Percentiles rank a stretch among this genome's conserved stretches.
These are phyloP conservation scores for Colletotrichum sp. DNA, from an alignment of 2,329 filamentous ascomycete species.

Conservation along the genomic window DNA sequence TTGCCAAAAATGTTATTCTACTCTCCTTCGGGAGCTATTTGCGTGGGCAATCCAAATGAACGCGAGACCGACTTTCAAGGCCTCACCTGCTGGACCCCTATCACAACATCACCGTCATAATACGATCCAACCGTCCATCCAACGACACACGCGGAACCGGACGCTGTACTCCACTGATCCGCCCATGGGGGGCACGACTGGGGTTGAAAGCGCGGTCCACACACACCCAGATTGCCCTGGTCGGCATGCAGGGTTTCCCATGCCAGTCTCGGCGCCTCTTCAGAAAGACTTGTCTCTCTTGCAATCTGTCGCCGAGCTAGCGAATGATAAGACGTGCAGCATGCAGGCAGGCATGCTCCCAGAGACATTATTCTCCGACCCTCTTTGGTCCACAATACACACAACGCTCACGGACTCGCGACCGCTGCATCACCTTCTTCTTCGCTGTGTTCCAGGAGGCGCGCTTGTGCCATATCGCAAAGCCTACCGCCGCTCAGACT, in stretches of 20 bases:
- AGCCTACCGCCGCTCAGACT: background rate
- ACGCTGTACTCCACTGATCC: slow-evolving; percentile 11
- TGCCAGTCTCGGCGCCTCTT: slow-evolving; percentile 13
- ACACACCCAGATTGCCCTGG: background rate
- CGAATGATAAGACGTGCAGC: background rate
- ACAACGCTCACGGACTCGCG: background rate
- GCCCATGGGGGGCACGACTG: slow-evolving; percentile 1
- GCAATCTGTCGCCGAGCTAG: background rate
- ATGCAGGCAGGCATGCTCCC: background rate
- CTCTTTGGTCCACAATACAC: background rate
- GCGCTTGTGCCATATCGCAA: background rate
- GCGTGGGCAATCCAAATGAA: background rate
- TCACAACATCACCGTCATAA: background rate
- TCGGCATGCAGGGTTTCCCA: background rate
- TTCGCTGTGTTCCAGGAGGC: background rate
- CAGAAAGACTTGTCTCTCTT: background rate
- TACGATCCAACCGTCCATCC: background rate
- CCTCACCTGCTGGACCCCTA: background rate
- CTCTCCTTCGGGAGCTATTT: background rate
- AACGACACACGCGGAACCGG: background rate
- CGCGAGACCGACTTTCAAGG: background rate
- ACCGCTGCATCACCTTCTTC: slow-evolving; percentile 4
- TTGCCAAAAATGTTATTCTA: background rate
- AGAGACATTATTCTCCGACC: slow-evolving; percentile 4
- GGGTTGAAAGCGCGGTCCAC: background rate